These are phyloP conservation scores for Thalassiosira hispida DNA, from an alignment of 352 stramenopile genomes.

Conservation along the genomic window DNA sequence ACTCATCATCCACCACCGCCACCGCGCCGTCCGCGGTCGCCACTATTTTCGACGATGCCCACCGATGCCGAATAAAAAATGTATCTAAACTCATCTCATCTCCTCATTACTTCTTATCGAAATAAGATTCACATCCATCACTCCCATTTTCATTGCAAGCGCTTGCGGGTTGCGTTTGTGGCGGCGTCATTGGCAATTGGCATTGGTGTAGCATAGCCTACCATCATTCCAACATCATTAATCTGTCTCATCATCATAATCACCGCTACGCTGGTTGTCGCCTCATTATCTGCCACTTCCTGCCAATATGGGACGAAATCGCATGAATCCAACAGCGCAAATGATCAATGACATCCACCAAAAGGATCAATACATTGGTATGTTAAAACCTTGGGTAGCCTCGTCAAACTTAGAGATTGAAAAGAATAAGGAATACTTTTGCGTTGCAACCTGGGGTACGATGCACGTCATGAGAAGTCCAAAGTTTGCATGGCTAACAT, in stretches of 20 bases:
- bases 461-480: not conserved
- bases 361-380: constrained; percentile 6
- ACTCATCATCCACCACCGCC: no score
- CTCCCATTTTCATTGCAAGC: no score
- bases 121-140: no score
- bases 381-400: constrained; percentile 5
- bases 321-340: constrained; percentile 6
- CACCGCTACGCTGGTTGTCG: not conserved
- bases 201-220: no score
- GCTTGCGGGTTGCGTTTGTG: no score
- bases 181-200: no score
- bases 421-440: constrained; percentile 13
- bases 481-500: constrained; percentile 12
- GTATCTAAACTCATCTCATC: no score
- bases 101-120: no score
- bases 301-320: constrained; percentile 12
- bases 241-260: not conserved
- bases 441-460: constrained; percentile 11
- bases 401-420: not conserved
- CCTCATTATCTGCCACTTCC: not conserved
- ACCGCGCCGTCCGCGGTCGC: no score
- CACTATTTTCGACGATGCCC: no score
- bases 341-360: constrained; percentile 8
- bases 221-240: no score
- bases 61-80: no score